phyloP scores from a whole-genome alignment of 176 grass and related monocot genomes.

The Juncus effusus region DNA sequence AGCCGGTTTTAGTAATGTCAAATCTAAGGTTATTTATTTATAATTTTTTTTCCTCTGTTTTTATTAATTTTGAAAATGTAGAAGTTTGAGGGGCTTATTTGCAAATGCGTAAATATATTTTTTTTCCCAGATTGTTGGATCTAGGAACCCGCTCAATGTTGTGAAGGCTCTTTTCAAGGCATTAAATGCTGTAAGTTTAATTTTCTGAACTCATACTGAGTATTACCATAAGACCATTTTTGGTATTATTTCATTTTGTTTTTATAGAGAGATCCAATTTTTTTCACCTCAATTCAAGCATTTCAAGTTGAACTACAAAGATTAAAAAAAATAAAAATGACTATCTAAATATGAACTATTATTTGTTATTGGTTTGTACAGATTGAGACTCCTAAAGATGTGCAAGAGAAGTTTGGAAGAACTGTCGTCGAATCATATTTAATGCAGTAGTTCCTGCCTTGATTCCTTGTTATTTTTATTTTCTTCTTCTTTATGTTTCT shows the following conservation, averaged over 20 bases:
- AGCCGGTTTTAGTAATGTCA: conserved; percentile 86
- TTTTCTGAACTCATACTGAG: background rate
- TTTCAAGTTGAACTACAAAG: no score
- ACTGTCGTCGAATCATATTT: conserved; percentile 90
- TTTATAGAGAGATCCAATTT: background rate
- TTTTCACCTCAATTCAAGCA: background rate
- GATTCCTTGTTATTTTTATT: background rate
- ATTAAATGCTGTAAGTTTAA: conserved; percentile 66
- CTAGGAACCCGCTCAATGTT: conserved; percentile 91
- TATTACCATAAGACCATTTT: background rate
- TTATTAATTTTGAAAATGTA: conserved; percentile 8
- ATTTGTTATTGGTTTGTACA: conserved; percentile 28
- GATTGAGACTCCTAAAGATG: conserved; percentile 91
- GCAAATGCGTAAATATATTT: conserved; percentile 6
- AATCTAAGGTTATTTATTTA: conserved; percentile 53
- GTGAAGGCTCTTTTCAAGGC: conserved; percentile 95
- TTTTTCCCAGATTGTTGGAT: conserved; percentile 70
- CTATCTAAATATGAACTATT: background rate
- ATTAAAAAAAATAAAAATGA: no score
- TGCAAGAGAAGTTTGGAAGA: conserved; percentile 93
- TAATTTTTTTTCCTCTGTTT: background rate
- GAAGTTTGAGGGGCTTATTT: background rate
- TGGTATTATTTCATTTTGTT: background rate
- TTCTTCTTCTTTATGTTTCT: background rate
- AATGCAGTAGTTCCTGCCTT: conserved; percentile 33